phyloP scores from a whole-genome alignment of 139 green algal genomes.

The Auxenochlorella pyrenoidosa region DNA sequence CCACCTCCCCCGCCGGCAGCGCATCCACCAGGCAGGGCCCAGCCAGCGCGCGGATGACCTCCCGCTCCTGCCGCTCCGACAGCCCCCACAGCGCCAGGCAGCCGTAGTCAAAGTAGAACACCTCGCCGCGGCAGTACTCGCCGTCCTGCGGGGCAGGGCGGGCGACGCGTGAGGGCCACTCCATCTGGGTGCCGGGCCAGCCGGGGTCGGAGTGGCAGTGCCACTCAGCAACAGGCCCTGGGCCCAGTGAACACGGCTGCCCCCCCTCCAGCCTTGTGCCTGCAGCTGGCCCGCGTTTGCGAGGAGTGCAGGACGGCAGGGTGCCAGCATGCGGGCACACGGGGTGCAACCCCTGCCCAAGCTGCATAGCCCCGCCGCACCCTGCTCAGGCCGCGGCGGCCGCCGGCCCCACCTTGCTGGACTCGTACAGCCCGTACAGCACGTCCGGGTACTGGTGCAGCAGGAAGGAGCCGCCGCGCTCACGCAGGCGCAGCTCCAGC shows the following conservation, averaged over 20 bases:
- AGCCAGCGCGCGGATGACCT: conserved; percentile 28
- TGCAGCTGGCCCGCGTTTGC: background rate
- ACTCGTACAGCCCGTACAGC: conserved; percentile 52
- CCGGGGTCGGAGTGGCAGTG: too few relatives aligned
- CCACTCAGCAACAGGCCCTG: too few relatives aligned
- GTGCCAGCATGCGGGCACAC: too few relatives aligned
- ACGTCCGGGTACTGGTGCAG: conserved; percentile 60
- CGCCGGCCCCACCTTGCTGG: background rate
- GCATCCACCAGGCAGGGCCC: conserved; percentile 48
- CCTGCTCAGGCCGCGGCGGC: too few relatives aligned
- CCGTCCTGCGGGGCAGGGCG: background rate
- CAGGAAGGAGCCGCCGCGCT: conserved; percentile 6
- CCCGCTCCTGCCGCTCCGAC: conserved; percentile 50
- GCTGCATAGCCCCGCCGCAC: too few relatives aligned
- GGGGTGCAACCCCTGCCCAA: too few relatives aligned
- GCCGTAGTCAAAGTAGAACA: conserved; percentile 84
- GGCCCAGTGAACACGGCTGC: too few relatives aligned
- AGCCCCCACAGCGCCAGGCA: conserved; percentile 79
- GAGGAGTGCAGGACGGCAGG: too few relatives aligned
- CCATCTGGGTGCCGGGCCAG: too few relatives aligned
- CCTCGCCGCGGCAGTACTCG: conserved; percentile 27
- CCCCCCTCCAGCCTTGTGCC: background rate
- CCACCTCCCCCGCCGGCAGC: conserved; percentile 45
- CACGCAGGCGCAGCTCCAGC: conserved; percentile 38
- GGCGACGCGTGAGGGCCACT: too few relatives aligned